Base-by-base conservation (phyloP, 805 yeast genomes). In the Cyberlindnera amylophila region DNA sequence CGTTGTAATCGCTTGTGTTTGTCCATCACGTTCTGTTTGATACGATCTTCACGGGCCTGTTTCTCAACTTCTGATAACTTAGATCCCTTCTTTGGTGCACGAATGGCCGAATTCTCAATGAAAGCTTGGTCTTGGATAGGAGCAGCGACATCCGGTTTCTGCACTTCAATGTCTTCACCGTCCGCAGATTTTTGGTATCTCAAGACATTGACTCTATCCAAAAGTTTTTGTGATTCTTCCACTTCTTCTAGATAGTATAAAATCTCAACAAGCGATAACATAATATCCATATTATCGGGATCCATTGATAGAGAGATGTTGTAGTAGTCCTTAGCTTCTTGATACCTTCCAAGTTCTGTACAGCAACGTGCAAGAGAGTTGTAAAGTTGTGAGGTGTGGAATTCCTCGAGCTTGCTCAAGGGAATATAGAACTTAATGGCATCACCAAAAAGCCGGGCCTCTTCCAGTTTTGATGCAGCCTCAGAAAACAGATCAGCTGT, bases 241-340 rank as follows among this genome's bases (percentile, higher is more conserved):
- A 70, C 67, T 34, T 81, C 81, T 13, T 80, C 83, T 12, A 81
- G 60, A 54, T 80, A 79, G 50, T 82, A 86, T 46, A 81, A 76
- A 1, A 88, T 78, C 63, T 93, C 98, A 0, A 93, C 95, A 19
- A 93, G 67, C 0, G 86, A 82, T 23, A 90, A 71, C 53, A 84
- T 79, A 10, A 82, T 76, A 47, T 89, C 96, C 26, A 85, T 64
- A 52, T 87, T 81, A 9, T 71, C 70, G 0, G 87, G 84, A 9
- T 79, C 80, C 30, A 62, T 60, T n/a, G 66, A 66, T 16, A 83
- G 59, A 3, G 85, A 73, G 12, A 74, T 64, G 36, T 66, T 65
- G 55, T 78, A 84, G 2, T 81, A 79, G 24, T 66, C 68, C 51
- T 74, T 77, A 0, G 96, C 95, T 38, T 75, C 74, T 19, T 65